phyloP scores from a whole-genome alignment of 176 grass and related monocot genomes.

The Oryza coarctata region DNA sequence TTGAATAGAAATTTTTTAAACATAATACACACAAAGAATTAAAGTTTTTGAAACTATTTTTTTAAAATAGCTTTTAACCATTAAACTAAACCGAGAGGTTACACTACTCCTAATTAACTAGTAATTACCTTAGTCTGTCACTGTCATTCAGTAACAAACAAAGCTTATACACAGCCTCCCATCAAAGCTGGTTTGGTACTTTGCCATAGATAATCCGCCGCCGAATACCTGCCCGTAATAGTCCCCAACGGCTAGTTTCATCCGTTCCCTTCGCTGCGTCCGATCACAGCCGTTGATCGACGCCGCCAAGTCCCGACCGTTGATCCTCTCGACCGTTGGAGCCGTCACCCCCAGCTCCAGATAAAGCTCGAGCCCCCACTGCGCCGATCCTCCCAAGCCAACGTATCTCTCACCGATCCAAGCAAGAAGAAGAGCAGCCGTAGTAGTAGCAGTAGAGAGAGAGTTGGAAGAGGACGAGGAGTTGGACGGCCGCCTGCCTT shows the following conservation, averaged over 20 bases:
- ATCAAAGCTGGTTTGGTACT: background rate
- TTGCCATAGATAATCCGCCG: background rate
- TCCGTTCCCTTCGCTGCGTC: too few relatives aligned
- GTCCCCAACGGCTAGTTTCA: conserved; percentile 59
- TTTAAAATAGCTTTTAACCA: too few relatives aligned
- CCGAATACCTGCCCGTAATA: background rate
- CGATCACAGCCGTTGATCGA: conserved; percentile 42
- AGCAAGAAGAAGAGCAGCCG: background rate
- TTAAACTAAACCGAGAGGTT: too few relatives aligned
- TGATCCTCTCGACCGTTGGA: conserved; percentile 45
- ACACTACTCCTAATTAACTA: too few relatives aligned
- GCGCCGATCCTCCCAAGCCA: background rate
- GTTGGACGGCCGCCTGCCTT: background rate
- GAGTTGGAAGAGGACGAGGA: background rate
- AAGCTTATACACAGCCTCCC: background rate
- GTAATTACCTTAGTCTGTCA: background rate
- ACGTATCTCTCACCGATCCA: conserved; percentile 1
- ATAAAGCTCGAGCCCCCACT: conserved; percentile 16
- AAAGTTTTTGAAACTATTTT: too few relatives aligned
- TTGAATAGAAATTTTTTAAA: too few relatives aligned
- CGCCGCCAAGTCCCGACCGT: conserved; percentile 19
- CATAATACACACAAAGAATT: too few relatives aligned
- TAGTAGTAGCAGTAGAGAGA: background rate
- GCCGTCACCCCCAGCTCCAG: background rate
- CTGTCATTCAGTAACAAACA: background rate